Evolutionary conservation across 1,284 basidiomycete species (phyloP).

Genomic region (Mycosarcoma mackinlayi): DNA sequence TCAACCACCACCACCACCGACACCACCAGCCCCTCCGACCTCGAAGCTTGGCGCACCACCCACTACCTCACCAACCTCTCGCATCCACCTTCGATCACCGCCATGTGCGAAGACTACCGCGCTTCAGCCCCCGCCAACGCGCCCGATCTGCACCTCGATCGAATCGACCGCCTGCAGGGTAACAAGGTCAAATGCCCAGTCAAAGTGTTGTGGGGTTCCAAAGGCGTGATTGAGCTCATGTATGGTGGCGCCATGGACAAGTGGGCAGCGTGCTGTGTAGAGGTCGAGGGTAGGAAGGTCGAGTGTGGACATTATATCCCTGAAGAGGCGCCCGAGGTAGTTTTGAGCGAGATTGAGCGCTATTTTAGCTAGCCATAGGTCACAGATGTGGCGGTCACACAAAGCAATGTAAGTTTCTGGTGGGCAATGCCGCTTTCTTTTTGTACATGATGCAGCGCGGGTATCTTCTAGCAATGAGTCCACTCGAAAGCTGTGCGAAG

Average conservation of each 20-base stretch:
- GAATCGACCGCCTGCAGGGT: constrained; percentile 53
- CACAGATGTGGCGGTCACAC: neutral
- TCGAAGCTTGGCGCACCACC: constrained; percentile 21
- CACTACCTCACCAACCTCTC: constrained; percentile 23
- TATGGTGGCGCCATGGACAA: constrained; percentile 57
- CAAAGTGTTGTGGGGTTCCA: constrained; percentile 66
- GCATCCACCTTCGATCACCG: constrained; percentile 6
- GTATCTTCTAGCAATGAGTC: no score
- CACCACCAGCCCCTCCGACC: no score
- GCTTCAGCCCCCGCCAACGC: constrained; percentile 62
- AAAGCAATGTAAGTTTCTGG: no score
- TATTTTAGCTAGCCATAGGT: constrained; percentile 20
- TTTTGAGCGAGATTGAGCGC: constrained; percentile 30
- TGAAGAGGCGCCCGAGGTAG: constrained; percentile 64
- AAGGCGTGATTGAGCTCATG: constrained; percentile 66
- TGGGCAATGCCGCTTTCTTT: no score
- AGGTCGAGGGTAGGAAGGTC: constrained; percentile 54
- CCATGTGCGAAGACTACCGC: constrained; percentile 69
- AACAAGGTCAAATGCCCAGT: constrained; percentile 59
- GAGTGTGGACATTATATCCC: constrained; percentile 69
- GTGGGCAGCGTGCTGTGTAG: constrained; percentile 61
- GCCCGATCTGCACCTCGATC: constrained; percentile 68
- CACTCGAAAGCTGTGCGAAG: no score
- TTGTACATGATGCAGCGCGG: no score
- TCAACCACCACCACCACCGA: constrained; percentile 1